phyloP scores from a whole-genome alignment of 108 stramenopile genomes.

The Cyclostephanos invisitatus region DNA sequence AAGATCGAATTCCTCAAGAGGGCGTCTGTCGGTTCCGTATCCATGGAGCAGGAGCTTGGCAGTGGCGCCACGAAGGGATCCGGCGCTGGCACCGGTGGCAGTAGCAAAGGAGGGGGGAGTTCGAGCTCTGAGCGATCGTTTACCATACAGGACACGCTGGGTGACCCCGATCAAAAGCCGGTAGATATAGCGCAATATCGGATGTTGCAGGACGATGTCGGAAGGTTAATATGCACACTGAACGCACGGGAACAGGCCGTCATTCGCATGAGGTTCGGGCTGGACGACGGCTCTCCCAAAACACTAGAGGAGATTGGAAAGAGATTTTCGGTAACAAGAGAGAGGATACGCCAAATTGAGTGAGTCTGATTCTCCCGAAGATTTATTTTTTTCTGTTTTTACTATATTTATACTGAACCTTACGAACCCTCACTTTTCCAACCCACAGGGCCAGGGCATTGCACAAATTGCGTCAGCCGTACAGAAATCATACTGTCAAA shows the following conservation, averaged over 20 bases:
- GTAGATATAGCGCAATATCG: slow-evolving; percentile 77
- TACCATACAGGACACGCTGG: slow-evolving; percentile 69
- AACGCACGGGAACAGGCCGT: slow-evolving; percentile 91
- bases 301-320: slow-evolving; percentile 93
- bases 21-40: slow-evolving; percentile 65
- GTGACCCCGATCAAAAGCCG: slow-evolving; percentile 82
- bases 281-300: slow-evolving; percentile 89
- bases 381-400: not conserved
- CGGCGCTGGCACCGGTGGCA: slow-evolving; percentile 68
- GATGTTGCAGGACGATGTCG: slow-evolving; percentile 85
- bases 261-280: slow-evolving; percentile 93
- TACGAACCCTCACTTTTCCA: not conserved
- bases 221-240: slow-evolving; percentile 82
- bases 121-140: slow-evolving; percentile 55
- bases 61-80: slow-evolving; percentile 78
- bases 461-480: slow-evolving; percentile 93
- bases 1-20: slow-evolving; percentile 84
- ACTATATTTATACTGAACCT: not conserved
- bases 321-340: slow-evolving; percentile 85
- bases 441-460: slow-evolving; percentile 73
- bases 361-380: not conserved
- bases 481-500: slow-evolving; percentile 88
- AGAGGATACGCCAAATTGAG: slow-evolving; percentile 96
- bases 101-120: slow-evolving; percentile 35
- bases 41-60: slow-evolving; percentile 76